Percentiles rank a stretch among this genome's conserved stretches.
Conservation (phyloP, 78 protist species). For the Guillardia theta region DNA sequence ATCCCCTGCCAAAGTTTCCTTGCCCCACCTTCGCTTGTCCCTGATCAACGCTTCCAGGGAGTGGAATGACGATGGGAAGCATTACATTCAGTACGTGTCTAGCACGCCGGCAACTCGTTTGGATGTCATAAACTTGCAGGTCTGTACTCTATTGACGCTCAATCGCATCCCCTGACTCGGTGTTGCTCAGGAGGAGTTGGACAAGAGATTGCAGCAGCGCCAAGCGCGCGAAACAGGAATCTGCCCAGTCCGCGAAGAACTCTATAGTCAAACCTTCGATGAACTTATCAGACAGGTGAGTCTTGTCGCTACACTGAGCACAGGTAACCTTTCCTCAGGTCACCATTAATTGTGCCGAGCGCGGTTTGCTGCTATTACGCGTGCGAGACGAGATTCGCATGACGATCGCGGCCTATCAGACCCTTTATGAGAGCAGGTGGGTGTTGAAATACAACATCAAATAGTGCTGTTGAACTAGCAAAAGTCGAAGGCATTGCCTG, state of each 20-base stretch:
- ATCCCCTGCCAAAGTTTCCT: not conserved
- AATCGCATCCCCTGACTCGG: no score
- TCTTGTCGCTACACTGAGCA: not conserved
- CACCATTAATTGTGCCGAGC: constrained; percentile 87
- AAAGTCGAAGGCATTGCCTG: no score
- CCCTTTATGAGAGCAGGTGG: not conserved
- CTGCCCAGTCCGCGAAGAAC: constrained; percentile 85
- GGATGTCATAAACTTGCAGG: constrained; percentile 84
- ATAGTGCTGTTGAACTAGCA: no score
- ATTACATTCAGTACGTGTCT: constrained; percentile 82
- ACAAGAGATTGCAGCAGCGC: constrained; percentile 59
- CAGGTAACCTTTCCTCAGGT: constrained; percentile 86
- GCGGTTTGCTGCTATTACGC: constrained; percentile 85
- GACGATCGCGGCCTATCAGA: constrained; percentile 76
- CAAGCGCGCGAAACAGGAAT: constrained; percentile 89
- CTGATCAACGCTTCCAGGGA: constrained; percentile 45
- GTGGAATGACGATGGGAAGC: constrained; percentile 70
- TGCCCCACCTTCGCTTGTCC: not conserved
- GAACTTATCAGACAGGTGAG: constrained; percentile 3
- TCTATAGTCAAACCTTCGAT: constrained; percentile 82
- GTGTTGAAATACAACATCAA: no score
- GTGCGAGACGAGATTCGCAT: constrained; percentile 88
- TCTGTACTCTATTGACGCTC: no score
- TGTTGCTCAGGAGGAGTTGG: constrained; percentile 77
- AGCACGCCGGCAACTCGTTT: constrained; percentile 85